A percentile compares a stretch with the other conserved stretches of the same genome.
Conservation (phyloP, 2,329 filamentous ascomycete genomes). For the Fusarium multiceps region DNA sequence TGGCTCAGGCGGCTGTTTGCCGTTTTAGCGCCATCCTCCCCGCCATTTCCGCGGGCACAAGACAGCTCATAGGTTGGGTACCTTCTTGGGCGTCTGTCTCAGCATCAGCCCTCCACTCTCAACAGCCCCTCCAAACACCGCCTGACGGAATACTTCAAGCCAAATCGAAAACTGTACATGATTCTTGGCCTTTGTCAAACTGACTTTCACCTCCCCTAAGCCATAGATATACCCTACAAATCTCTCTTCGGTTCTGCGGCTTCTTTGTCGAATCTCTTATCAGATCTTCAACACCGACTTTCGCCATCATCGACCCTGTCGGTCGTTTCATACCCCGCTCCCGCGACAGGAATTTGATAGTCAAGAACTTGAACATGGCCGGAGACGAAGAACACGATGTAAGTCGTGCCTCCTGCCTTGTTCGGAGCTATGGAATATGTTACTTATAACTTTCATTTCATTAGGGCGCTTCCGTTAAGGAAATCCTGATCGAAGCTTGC, state of each 20-base stretch:
- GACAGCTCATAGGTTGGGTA: constrained; percentile 7
- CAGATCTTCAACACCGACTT: not conserved
- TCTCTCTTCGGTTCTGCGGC: not conserved
- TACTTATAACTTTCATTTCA: not conserved
- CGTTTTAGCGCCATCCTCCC: constrained; percentile 30
- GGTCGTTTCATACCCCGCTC: constrained; percentile 33
- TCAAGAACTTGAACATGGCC: constrained; percentile 31
- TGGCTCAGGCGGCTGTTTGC: constrained; percentile 10
- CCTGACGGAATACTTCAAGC: constrained; percentile 12
- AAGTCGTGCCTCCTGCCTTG: constrained; percentile 1
- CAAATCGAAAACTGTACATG: constrained; percentile 13
- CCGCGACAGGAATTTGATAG: constrained; percentile 11
- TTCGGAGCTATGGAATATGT: not conserved
- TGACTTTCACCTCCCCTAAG: constrained; percentile 28
- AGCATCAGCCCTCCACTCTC: constrained; percentile 22
- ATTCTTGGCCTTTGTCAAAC: not conserved
- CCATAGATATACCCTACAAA: not conserved
- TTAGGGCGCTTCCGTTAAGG: constrained; percentile 85
- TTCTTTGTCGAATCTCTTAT: not conserved
- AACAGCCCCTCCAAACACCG: constrained; percentile 34
- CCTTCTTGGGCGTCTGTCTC: constrained; percentile 17
- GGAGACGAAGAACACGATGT: constrained; percentile 54
- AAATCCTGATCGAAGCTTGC: constrained; percentile 91
- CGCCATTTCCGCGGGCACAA: constrained; percentile 30
- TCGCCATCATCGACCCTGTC: constrained; percentile 8